phyloP scores from a whole-genome alignment of 2,329 filamentous ascomycete genomes.

The Curvularia verruculosa region DNA sequence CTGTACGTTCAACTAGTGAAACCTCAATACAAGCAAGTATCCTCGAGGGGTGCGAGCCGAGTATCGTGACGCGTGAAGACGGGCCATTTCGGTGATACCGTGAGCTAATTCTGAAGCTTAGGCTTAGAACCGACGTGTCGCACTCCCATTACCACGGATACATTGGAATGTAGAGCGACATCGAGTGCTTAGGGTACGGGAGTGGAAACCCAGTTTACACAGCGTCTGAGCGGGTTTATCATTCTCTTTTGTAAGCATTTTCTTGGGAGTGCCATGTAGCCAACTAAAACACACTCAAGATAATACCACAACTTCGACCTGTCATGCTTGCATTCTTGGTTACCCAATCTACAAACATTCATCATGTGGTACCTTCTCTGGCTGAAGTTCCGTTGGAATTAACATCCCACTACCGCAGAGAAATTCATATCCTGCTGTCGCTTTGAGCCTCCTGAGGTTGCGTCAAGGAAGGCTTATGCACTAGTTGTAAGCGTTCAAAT shows the following conservation, averaged over 20 bases:
- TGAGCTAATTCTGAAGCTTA: background rate
- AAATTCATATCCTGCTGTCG: too few species aligned
- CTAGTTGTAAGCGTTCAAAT: too few species aligned
- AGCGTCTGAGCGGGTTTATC: constrained; percentile 1
- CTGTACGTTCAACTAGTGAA: background rate
- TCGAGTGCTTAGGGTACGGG: constrained; percentile 8
- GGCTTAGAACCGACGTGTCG: background rate
- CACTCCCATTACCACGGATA: background rate
- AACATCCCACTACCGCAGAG: too few species aligned
- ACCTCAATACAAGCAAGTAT: background rate
- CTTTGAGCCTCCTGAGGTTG: too few species aligned
- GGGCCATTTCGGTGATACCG: background rate
- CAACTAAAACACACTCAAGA: background rate
- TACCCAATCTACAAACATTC: background rate
- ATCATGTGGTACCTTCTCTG: too few species aligned
- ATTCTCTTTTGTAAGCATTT: background rate
- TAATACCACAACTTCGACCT: background rate
- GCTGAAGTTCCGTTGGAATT: too few species aligned
- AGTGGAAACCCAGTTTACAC: constrained; percentile 10
- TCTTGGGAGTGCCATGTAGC: background rate
- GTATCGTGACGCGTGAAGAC: background rate
- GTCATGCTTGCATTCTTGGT: background rate
- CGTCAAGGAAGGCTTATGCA: too few species aligned
- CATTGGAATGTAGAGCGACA: background rate
- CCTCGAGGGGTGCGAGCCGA: too few species aligned